Evolutionary conservation across 1,139 yeast genomes (phyloP).

Genomic region (Pichia sp.): DNA sequence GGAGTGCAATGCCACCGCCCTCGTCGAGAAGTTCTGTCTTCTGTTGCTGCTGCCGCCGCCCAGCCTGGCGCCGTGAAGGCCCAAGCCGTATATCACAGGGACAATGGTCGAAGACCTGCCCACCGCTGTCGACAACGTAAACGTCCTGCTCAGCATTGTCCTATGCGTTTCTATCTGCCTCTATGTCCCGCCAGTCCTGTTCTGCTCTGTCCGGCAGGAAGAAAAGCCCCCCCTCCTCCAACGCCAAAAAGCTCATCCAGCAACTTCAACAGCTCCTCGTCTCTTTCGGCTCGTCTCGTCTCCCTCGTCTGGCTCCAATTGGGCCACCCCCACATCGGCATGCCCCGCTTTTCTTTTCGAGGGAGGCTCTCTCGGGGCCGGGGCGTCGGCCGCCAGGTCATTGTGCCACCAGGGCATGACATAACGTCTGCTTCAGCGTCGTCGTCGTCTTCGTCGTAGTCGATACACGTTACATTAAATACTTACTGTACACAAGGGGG

Average conservation of each 20-base stretch:
- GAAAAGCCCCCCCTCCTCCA: not conserved
- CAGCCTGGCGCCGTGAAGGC: not conserved
- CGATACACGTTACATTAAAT: no score
- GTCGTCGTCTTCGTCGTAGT: no score
- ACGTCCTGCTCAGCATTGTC: not conserved
- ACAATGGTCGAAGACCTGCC: not conserved
- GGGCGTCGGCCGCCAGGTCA: not conserved
- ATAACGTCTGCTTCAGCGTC: no score
- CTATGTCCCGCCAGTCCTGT: not conserved
- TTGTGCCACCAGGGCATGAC: not conserved
- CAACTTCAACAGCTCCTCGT: not conserved
- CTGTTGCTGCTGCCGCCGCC: not conserved
- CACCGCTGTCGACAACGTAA: not conserved
- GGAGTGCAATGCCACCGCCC: conserved; percentile 8
- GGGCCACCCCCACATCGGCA: not conserved
- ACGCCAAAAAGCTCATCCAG: not conserved
- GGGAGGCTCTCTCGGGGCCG: not conserved
- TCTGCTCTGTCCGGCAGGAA: no score
- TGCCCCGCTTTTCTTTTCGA: not conserved
- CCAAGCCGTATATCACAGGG: not conserved
- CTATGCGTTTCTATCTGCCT: not conserved
- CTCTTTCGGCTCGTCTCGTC: not conserved
- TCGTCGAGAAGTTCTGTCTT: not conserved
- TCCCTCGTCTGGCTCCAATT: not conserved
- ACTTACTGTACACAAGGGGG: no score